Base-by-base conservation (phyloP, 2,329 filamentous ascomycete species). In the Claviceps spartinae region DNA sequence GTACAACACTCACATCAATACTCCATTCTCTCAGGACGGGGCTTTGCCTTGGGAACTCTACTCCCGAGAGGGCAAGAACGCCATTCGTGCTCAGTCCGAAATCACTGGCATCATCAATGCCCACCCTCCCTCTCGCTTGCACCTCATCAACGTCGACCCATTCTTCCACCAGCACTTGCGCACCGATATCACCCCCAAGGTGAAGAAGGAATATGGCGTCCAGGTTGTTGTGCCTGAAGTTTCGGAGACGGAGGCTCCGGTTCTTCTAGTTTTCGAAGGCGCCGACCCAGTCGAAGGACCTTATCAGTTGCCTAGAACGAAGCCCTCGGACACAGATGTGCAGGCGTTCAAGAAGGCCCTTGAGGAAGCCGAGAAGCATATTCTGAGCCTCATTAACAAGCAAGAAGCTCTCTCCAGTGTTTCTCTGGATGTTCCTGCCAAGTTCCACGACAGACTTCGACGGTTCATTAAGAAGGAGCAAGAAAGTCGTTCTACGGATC, bases 21-120 rank as follows among this genome's bases (percentile, higher is more conserved):
- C 89, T 1, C 87, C 88, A 0, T 78, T 77, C 56, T 77, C 79
- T 3, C 74, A 78, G 48, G 81, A 87, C 45, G 83, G 83, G 38
- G 81, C 81, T 11, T 79, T 86, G 45, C 83, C 83, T 0, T 95
- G 90, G 88, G 85, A 95, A 65, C 78, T 97, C 51, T 95, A 90
- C 68, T 87, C 88, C 6, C 79, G 85, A 40, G 86, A 95, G 61
- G 83, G 84, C 57, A 94, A 93, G 74, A 94, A 89, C 63, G 78
- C 79, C 30, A 81, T 87, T 63, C 82, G 83, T 60, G 86, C 85
- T 7, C 83, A 86, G 61, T 79, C 79, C 6, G 86, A 89, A 60
- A 83, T 93, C 62, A 83, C 81, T 63, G 80, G 79, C 60, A 78
- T 93, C 54, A 79, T 91, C 59, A 79, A 79, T 55, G 79, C 80